Evolutionary conservation across 148 eudicot genomes (phyloP).

Genomic region (Rhododendron griersonianum): DNA sequence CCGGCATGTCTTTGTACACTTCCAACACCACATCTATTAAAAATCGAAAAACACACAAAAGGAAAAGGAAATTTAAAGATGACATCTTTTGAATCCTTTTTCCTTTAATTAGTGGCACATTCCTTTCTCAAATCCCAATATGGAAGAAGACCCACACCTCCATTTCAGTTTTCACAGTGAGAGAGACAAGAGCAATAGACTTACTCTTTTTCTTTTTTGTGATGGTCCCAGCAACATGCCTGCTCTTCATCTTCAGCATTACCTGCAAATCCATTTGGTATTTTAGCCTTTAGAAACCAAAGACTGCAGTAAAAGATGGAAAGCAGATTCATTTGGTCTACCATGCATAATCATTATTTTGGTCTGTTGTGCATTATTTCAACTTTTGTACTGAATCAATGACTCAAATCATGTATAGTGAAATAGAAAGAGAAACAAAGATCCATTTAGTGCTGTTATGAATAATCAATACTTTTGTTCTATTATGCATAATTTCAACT

Average conservation of each 20-base stretch:
- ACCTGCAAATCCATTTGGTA: constrained; percentile 50
- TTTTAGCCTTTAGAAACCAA: constrained; percentile 6
- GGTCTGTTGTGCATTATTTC: constrained; percentile 15
- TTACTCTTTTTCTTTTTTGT: constrained; percentile 99
- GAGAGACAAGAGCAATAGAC: constrained; percentile 37
- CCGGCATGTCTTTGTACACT: constrained; percentile 79
- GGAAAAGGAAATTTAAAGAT: constrained; percentile 20
- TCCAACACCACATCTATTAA: constrained; percentile 75
- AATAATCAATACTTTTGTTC: not conserved
- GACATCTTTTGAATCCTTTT: constrained; percentile 30
- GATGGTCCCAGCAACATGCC: constrained; percentile 95
- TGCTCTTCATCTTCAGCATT: constrained; percentile 92
- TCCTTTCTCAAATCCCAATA: constrained; percentile 80
- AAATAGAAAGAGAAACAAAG: not conserved
- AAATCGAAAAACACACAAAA: not conserved
- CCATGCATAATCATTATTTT: constrained; percentile 1
- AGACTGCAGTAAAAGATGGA: constrained; percentile 26
- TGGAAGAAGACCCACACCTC: constrained; percentile 32
- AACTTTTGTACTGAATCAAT: constrained; percentile 15
- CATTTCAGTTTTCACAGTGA: constrained; percentile 30
- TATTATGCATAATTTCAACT: not conserved
- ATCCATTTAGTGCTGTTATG: not conserved
- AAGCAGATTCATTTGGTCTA: constrained; percentile 8
- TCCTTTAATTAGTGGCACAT: constrained; percentile 20
- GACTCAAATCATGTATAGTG: not conserved